A percentile compares a stretch with the other conserved stretches of the same genome.
phyloP scores from a whole-genome alignment of 495 filamentous ascomycete genomes.

The Pseudoneurospora amorphoporcata region DNA sequence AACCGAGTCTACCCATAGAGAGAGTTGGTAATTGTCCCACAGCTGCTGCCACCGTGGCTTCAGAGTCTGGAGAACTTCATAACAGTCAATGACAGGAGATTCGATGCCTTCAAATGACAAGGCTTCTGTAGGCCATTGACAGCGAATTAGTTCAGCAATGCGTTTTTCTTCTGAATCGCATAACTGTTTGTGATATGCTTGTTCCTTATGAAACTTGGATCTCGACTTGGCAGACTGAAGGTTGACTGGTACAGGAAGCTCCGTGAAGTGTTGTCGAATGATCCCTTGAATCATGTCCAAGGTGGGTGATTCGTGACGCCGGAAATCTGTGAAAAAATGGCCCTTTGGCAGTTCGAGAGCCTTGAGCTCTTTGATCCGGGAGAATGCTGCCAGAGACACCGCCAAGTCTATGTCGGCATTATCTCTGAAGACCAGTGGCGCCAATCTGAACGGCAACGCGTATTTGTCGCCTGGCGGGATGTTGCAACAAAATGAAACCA shows the following conservation, averaged over 20 bases:
- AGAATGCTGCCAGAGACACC: background rate
- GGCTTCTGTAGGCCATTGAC: background rate
- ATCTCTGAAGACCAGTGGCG: background rate
- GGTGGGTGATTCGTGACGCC: background rate
- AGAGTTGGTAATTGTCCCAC: background rate
- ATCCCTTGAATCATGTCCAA: background rate
- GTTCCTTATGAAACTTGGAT: background rate
- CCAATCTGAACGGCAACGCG: background rate
- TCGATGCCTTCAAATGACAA: background rate
- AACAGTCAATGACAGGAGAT: background rate
- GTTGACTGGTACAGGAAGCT: background rate
- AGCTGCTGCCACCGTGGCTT: background rate
- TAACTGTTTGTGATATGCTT: background rate
- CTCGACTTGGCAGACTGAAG: background rate
- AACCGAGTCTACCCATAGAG: background rate
- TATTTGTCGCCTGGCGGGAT: background rate
- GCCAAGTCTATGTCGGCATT: background rate
- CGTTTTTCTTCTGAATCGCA: background rate
- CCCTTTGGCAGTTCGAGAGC: background rate
- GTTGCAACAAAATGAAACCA: background rate
- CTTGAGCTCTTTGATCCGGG: background rate
- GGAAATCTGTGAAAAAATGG: background rate
- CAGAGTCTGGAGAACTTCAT: background rate
- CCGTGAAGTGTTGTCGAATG: background rate
- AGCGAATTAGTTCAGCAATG: background rate